Evolutionary conservation across 495 filamentous ascomycete species (phyloP).

Genomic region (Podospora pseudopauciseta): DNA sequence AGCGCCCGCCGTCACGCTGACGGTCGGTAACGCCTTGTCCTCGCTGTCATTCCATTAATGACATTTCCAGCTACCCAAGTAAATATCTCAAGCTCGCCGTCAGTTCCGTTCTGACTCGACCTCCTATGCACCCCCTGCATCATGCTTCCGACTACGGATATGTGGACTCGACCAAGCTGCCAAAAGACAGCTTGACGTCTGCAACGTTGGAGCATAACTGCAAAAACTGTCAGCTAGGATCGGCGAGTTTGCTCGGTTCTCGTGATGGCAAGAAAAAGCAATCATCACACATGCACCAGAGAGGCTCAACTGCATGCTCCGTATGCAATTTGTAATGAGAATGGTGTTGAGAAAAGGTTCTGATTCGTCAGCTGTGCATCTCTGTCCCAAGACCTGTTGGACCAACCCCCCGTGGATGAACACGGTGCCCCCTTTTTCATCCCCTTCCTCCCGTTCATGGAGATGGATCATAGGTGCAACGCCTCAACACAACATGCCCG

Average conservation of each 20-base stretch:
- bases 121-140: background rate
- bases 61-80: background rate
- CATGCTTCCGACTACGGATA: background rate
- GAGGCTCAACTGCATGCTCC: background rate
- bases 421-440: background rate
- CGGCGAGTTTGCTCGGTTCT: background rate
- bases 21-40: background rate
- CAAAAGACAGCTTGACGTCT: background rate
- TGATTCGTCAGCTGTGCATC: background rate
- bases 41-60: background rate
- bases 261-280: background rate
- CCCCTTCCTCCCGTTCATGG: background rate
- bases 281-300: background rate
- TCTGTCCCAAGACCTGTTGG: background rate
- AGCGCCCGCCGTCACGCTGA: background rate
- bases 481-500: background rate
- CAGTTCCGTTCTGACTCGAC: no score
- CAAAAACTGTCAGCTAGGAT: background rate
- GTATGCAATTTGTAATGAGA: background rate
- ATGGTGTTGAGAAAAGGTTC: background rate
- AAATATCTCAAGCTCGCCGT: background rate
- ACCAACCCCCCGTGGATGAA: background rate
- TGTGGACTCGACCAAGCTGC: background rate
- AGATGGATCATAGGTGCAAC: background rate
- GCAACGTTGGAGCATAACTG: background rate